Percentiles rank a stretch among this genome's conserved stretches.
These are phyloP conservation scores for Phyllosticta citrichinensis DNA, from an alignment of 2,329 filamentous ascomycete species.

Conservation along the genomic window DNA sequence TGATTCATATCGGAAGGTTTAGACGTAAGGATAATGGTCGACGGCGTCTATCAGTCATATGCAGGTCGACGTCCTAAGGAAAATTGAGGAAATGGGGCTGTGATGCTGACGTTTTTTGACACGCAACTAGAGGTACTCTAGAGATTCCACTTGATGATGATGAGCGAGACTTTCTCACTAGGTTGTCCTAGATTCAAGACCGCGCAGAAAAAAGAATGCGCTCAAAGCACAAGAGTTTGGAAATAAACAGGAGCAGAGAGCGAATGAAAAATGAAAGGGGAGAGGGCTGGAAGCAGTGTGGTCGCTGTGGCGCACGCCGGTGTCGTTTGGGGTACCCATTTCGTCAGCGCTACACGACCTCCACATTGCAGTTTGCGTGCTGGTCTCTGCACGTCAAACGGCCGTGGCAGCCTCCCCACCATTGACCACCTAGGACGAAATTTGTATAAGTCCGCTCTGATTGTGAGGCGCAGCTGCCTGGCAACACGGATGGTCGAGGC, in stretches of 20 bases:
- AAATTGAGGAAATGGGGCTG: no score
- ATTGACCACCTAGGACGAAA: not conserved
- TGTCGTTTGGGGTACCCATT: not conserved
- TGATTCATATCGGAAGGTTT: no score
- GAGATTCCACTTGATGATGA: no score
- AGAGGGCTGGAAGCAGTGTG: not conserved
- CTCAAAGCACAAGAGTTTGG: not conserved
- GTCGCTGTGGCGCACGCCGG: not conserved
- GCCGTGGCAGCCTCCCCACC: not conserved
- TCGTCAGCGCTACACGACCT: not conserved
- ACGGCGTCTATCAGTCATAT: no score
- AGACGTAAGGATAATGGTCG: no score
- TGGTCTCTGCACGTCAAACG: not conserved
- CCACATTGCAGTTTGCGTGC: not conserved
- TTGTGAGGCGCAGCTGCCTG: not conserved
- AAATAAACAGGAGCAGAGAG: not conserved
- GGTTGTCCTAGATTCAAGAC: not conserved
- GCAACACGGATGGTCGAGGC: not conserved
- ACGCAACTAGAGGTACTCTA: no score
- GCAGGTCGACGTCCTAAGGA: no score
- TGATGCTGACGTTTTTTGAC: no score
- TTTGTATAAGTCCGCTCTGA: not conserved
- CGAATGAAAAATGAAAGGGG: not conserved
- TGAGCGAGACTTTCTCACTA: no score
- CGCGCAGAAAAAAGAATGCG: not conserved